These are phyloP conservation scores for Arthroderma sp. DNA, from an alignment of 2,329 filamentous ascomycete species.

Conservation along the genomic window DNA sequence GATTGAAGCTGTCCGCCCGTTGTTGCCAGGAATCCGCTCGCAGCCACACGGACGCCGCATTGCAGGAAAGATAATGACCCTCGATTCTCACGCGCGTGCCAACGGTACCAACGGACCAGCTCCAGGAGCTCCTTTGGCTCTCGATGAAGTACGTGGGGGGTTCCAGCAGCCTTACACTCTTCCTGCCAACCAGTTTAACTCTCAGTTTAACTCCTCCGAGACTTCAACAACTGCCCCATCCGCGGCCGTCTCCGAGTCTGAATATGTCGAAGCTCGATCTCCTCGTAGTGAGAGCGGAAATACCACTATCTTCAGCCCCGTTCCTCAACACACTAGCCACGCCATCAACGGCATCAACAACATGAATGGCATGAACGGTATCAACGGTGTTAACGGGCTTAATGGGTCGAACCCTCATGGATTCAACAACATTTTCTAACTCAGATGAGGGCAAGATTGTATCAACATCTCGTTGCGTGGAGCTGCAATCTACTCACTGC, in stretches of 20 bases:
- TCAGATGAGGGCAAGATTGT: neutral
- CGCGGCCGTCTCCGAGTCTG: neutral
- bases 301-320: slow-evolving; percentile 23
- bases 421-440: slow-evolving; percentile 11
- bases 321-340: slow-evolving; percentile 20
- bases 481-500: neutral
- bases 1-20: slow-evolving; percentile 73
- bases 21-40: slow-evolving; percentile 71
- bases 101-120: slow-evolving; percentile 29
- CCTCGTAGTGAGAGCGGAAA: slow-evolving; percentile 15
- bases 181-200: slow-evolving; percentile 19
- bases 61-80: slow-evolving; percentile 65
- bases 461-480: slow-evolving; percentile 5
- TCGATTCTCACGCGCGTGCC: slow-evolving; percentile 34
- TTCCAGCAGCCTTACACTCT: slow-evolving; percentile 21
- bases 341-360: slow-evolving; percentile 14
- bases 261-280: neutral
- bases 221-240: neutral
- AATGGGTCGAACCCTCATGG: slow-evolving; percentile 9
- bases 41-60: slow-evolving; percentile 93
- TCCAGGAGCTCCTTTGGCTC: slow-evolving; percentile 31
- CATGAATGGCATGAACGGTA: slow-evolving; percentile 11
- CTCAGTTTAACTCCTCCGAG: slow-evolving; percentile 5
- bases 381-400: slow-evolving; percentile 9
- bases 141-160: slow-evolving; percentile 26